phyloP scores from a whole-genome alignment of 441 rosid species.

The Melianthus villosus region DNA sequence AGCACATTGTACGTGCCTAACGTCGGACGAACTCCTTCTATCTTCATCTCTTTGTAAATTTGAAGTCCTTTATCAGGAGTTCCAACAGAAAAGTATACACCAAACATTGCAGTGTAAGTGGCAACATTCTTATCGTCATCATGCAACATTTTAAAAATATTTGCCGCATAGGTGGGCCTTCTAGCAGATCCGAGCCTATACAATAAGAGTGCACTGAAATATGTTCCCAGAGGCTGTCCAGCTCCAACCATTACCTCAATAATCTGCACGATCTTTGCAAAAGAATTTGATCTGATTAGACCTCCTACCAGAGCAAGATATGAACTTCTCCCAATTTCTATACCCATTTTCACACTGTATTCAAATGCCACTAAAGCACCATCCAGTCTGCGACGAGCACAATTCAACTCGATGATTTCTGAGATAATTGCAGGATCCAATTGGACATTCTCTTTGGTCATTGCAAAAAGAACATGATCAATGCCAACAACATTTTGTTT shows the following conservation, averaged over 20 bases:
- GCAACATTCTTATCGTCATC: constrained; percentile 43
- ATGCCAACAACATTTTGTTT: constrained; percentile 45
- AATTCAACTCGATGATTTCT: constrained; percentile 27
- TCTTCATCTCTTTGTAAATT: constrained; percentile 38
- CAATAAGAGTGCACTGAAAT: constrained; percentile 44
- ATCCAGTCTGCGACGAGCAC: constrained; percentile 22
- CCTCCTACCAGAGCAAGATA: constrained; percentile 45
- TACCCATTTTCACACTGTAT: constrained; percentile 29
- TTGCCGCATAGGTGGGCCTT: constrained; percentile 47
- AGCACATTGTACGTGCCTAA: constrained; percentile 53
- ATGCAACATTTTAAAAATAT: constrained; percentile 42
- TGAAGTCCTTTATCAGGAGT: constrained; percentile 52
- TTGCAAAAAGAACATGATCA: constrained; percentile 31
- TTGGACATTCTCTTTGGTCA: constrained; percentile 18
- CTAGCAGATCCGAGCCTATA: constrained; percentile 53
- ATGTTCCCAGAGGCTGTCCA: constrained; percentile 41
- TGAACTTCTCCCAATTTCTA: constrained; percentile 31
- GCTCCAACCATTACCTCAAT: constrained; percentile 34
- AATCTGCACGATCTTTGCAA: constrained; percentile 26
- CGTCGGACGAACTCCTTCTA: constrained; percentile 33
- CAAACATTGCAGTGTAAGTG: constrained; percentile 51
- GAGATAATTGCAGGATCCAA: constrained; percentile 37
- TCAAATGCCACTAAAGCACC: constrained; percentile 52
- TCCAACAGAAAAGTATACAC: constrained; percentile 56
- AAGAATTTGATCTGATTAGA: constrained; percentile 29